Evolutionary conservation across 202 grass and related monocot species (phyloP).

Genomic region (Panicum hallii): DNA sequence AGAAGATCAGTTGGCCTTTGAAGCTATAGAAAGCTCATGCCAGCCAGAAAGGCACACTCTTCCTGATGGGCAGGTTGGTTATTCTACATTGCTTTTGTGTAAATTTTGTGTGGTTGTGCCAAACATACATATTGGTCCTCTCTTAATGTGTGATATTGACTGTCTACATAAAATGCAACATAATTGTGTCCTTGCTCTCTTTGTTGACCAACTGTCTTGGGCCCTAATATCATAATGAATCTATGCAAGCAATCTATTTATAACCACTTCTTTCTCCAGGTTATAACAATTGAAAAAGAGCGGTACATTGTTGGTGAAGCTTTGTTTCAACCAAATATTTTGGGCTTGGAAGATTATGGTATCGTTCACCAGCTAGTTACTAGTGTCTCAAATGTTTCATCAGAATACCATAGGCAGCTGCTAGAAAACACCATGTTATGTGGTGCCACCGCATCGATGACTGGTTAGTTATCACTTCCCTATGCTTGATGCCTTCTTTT

Average conservation of each 20-base stretch:
- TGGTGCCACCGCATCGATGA: slow-evolving; percentile 84
- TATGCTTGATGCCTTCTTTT: slow-evolving; percentile 8
- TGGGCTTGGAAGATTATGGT: slow-evolving; percentile 94
- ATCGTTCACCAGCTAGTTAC: slow-evolving; percentile 89
- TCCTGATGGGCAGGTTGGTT: slow-evolving; percentile 96
- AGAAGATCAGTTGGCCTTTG: slow-evolving; percentile 76
- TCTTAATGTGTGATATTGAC: slow-evolving; percentile 15
- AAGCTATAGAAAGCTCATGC: slow-evolving; percentile 67
- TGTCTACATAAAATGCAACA: slow-evolving; percentile 10
- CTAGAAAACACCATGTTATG: slow-evolving; percentile 97
- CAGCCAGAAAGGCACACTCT: slow-evolving; percentile 82
- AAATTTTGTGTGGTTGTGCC: background rate
- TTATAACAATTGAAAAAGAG: slow-evolving; percentile 86
- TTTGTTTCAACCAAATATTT: slow-evolving; percentile 89
- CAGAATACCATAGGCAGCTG: slow-evolving; percentile 90
- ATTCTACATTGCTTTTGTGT: slow-evolving; percentile 31
- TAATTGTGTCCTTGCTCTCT: background rate
- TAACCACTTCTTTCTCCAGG: slow-evolving; percentile 52
- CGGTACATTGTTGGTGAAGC: slow-evolving; percentile 90
- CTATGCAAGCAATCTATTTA: slow-evolving; percentile 15
- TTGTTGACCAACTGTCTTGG: background rate
- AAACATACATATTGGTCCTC: slow-evolving; percentile 16
- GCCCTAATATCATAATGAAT: slow-evolving; percentile 18
- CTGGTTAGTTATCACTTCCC: slow-evolving; percentile 57
- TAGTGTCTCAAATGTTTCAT: slow-evolving; percentile 83